phyloP scores from a whole-genome alignment of 768 basidiomycete species.

The Suillus clintonianus region DNA sequence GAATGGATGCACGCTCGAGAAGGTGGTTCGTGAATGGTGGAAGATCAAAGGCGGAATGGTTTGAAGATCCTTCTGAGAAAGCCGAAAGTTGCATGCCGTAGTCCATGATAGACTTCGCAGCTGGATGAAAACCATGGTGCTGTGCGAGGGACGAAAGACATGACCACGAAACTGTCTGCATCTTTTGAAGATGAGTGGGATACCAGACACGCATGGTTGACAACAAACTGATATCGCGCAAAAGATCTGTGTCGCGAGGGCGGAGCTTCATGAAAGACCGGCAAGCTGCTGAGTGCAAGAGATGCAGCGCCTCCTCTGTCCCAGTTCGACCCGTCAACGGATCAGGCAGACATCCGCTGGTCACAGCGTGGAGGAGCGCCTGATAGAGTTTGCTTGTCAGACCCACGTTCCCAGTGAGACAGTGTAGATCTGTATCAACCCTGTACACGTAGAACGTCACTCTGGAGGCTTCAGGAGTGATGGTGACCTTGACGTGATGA shows the following conservation, averaged over 20 bases:
- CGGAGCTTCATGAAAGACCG: conserved; percentile 42
- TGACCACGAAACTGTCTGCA: too few species aligned
- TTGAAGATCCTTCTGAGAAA: background rate
- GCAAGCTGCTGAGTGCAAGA: conserved; percentile 38
- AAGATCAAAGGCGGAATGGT: background rate
- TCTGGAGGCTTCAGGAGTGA: conserved; percentile 1
- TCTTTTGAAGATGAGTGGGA: conserved; percentile 35
- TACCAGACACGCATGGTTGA: conserved; percentile 39
- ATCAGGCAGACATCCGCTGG: conserved; percentile 40
- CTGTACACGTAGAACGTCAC: conserved; percentile 30
- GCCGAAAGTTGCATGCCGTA: background rate
- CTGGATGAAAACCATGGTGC: background rate
- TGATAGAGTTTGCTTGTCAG: conserved; percentile 35
- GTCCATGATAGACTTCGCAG: background rate
- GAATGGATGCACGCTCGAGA: conserved; percentile 1
- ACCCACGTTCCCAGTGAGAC: conserved; percentile 26
- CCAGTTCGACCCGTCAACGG: conserved; percentile 47
- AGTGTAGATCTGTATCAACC: conserved; percentile 31
- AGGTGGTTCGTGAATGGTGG: background rate
- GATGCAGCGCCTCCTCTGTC: conserved; percentile 43
- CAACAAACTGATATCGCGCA: conserved; percentile 35
- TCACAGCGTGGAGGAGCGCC: conserved; percentile 48
- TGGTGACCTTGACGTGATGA: conserved; percentile 20
- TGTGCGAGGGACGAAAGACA: background rate
- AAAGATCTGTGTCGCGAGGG: conserved; percentile 28